Conservation (phyloP, 2,329 filamentous ascomycete species). For the Cladosporium sp. region DNA sequence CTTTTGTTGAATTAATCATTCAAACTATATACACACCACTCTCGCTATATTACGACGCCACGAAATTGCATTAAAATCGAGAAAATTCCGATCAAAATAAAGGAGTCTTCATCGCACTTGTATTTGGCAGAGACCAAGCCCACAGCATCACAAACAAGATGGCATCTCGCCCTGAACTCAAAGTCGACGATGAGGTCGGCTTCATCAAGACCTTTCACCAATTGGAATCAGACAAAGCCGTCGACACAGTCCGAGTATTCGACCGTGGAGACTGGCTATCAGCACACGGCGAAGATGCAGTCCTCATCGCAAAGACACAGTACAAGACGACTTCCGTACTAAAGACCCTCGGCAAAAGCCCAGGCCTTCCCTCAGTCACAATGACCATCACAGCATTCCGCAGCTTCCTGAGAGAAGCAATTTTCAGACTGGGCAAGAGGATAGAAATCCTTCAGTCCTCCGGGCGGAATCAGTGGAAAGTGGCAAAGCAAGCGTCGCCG, state of each 20-base stretch:
- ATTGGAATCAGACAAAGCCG: slow-evolving; percentile 65
- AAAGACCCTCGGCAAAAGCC: slow-evolving; percentile 78
- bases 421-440: slow-evolving; percentile 86
- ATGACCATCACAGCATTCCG: slow-evolving; percentile 94
- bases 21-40: too few species aligned
- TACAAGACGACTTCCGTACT: slow-evolving; percentile 98
- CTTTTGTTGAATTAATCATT: too few species aligned
- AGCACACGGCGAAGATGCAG: slow-evolving; percentile 81
- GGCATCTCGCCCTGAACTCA: slow-evolving; percentile 55
- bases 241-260: slow-evolving; percentile 84
- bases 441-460: slow-evolving; percentile 83
- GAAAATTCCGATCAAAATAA: too few species aligned
- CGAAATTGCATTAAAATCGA: not conserved
- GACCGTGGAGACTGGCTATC: slow-evolving; percentile 95
- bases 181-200: slow-evolving; percentile 90
- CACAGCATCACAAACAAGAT: slow-evolving; percentile 32
- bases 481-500: slow-evolving; percentile 78
- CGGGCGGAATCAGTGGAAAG: slow-evolving; percentile 85
- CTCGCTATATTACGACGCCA: not conserved
- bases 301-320: slow-evolving; percentile 75
- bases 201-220: slow-evolving; percentile 96
- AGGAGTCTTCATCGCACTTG: too few species aligned
- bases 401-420: slow-evolving; percentile 89
- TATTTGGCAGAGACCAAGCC: too few species aligned
- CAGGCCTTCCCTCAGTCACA: slow-evolving; percentile 87